phyloP scores from a whole-genome alignment of 768 basidiomycete species.

The Tylopilus plumbeoviolaceoides region DNA sequence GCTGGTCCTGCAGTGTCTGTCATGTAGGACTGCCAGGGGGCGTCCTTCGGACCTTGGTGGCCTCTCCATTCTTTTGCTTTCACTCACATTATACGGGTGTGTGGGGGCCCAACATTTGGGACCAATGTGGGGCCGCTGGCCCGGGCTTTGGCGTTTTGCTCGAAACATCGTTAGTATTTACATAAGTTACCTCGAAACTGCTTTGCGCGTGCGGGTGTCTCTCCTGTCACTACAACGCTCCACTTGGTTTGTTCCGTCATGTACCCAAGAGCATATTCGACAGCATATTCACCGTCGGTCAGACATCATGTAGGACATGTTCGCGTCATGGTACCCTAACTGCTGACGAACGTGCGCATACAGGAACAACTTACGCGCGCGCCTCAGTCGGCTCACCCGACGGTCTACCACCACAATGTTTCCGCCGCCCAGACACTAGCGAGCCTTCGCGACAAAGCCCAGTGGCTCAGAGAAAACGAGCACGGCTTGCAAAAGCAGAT shows the following conservation, averaged over 20 bases:
- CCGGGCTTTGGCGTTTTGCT: constrained; percentile 6
- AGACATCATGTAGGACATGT: constrained; percentile 21
- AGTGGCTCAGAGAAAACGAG: constrained; percentile 13
- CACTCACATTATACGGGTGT: constrained; percentile 9
- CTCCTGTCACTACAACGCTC: constrained; percentile 15
- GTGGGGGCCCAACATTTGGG: constrained; percentile 18
- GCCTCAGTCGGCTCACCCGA: constrained; percentile 5
- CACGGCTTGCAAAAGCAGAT: constrained; percentile 15
- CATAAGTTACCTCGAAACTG: neutral
- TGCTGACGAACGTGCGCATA: constrained; percentile 8
- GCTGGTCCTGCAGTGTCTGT: neutral
- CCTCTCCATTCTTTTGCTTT: constrained; percentile 2
- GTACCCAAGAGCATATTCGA: constrained; percentile 14
- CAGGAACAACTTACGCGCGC: constrained; percentile 13
- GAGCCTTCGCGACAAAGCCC: constrained; percentile 19
- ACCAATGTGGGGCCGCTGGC: constrained; percentile 18
- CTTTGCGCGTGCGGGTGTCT: constrained; percentile 10
- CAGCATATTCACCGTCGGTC: constrained; percentile 11
- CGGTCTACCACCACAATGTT: constrained; percentile 12
- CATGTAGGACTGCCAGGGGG: constrained; percentile 16
- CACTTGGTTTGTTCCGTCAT: constrained; percentile 7
- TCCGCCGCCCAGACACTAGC: constrained; percentile 18
- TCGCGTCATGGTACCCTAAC: neutral
- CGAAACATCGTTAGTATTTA: no score
- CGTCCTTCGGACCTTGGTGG: constrained; percentile 4